Evolutionary conservation across 2,329 filamentous ascomycete genomes (phyloP).

Genomic region (Lasiodiplodia hormozganensis): DNA sequence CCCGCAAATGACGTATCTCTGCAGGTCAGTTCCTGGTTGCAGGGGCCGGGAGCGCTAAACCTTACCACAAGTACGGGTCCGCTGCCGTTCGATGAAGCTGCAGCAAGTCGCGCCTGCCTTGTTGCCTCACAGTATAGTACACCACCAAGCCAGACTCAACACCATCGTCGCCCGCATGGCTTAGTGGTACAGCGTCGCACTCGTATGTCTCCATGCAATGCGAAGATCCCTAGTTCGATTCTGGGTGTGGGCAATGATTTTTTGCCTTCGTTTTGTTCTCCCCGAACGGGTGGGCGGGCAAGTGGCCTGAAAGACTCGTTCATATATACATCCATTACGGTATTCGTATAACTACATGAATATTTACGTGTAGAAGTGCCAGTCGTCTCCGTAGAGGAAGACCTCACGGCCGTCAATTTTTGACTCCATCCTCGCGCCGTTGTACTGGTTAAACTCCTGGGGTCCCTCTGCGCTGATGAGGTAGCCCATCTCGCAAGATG

Average conservation of each 20-base stretch:
- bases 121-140: neutral
- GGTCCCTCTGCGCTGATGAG: slow-evolving; percentile 61
- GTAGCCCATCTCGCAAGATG: slow-evolving; percentile 64
- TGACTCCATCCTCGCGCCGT: neutral
- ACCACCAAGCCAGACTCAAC: neutral
- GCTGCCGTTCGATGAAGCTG: no score
- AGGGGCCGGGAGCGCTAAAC: neutral
- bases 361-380: slow-evolving; percentile 23
- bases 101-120: neutral
- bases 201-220: slow-evolving; percentile 21
- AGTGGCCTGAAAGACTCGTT: neutral
- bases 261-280: neutral
- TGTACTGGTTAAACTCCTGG: slow-evolving; percentile 16
- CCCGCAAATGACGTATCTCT: no score
- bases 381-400: slow-evolving; percentile 22
- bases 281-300: neutral
- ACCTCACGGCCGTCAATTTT: slow-evolving; percentile 12
- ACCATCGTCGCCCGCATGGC: slow-evolving; percentile 23
- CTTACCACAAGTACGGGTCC: neutral
- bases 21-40: neutral
- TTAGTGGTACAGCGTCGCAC: slow-evolving; percentile 31
- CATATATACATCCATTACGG: neutral
- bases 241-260: slow-evolving; percentile 26
- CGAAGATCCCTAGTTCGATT: slow-evolving; percentile 30
- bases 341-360: neutral